Percentiles rank a stretch among this genome's conserved stretches.
phyloP scores from a whole-genome alignment of 805 yeast species.

The Metschnikowia gelsemii region DNA sequence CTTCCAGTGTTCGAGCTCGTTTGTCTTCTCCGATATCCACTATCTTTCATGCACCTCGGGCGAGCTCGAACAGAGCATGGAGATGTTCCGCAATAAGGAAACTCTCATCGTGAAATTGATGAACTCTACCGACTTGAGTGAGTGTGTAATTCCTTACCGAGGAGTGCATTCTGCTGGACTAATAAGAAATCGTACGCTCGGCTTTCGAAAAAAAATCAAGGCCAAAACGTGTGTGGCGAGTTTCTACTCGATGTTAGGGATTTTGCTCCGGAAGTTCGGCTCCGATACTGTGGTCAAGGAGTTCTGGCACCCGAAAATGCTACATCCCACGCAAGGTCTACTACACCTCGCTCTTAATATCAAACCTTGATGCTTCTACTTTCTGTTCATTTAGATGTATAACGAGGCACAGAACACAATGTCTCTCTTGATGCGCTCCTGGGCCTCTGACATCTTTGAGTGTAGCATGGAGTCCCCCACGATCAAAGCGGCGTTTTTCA shows the following conservation, averaged over 20 bases:
- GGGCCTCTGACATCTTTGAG: constrained; percentile 86
- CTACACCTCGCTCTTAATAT: constrained; percentile 21
- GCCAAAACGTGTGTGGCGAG: constrained; percentile 33
- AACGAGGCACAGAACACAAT: constrained; percentile 96
- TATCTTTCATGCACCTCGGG: constrained; percentile 30
- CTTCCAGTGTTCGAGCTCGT: constrained; percentile 24
- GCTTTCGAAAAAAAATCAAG: constrained; percentile 17
- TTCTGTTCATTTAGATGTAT: constrained; percentile 51
- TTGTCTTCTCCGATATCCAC: constrained; percentile 30
- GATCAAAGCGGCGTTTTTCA: constrained; percentile 87
- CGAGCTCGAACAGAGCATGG: constrained; percentile 29
- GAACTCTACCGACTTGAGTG: constrained; percentile 30
- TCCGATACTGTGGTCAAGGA: constrained; percentile 23
- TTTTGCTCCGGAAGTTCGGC: constrained; percentile 31
- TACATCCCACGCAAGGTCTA: constrained; percentile 27
- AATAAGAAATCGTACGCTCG: constrained; percentile 13
- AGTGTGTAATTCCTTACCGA: constrained; percentile 30
- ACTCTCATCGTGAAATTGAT: constrained; percentile 29
- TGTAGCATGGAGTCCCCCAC: constrained; percentile 92
- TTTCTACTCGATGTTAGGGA: constrained; percentile 40
- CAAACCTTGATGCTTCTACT: background rate
- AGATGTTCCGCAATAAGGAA: constrained; percentile 21
- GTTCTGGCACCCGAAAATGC: constrained; percentile 17
- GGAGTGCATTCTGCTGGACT: constrained; percentile 29
- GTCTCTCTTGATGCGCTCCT: constrained; percentile 92